These are phyloP conservation scores for Podospora fimiseda DNA, from an alignment of 495 filamentous ascomycete genomes.

Conservation along the genomic window DNA sequence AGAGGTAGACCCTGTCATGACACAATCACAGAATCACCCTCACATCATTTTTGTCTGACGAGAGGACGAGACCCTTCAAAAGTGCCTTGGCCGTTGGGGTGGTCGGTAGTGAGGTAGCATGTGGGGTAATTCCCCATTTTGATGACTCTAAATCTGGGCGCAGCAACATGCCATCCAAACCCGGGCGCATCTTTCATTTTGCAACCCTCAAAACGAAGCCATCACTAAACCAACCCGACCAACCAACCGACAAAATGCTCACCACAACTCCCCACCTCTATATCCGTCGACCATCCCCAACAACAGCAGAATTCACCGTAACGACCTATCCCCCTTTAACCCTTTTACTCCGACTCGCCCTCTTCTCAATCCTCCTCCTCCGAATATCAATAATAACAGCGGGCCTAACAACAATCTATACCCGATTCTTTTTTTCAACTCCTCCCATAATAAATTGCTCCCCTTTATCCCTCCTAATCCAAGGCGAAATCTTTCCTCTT, in stretches of 20 bases:
- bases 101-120: slow-evolving; percentile 5
- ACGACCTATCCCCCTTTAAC: slow-evolving; percentile 61
- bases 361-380: slow-evolving; percentile 43
- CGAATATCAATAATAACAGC: slow-evolving; percentile 32
- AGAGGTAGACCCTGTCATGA: neutral
- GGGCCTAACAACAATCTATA: slow-evolving; percentile 33
- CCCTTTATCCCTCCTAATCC: slow-evolving; percentile 2
- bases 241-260: slow-evolving; percentile 43
- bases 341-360: slow-evolving; percentile 49
- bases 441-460: slow-evolving; percentile 9
- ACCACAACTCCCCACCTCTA: slow-evolving; percentile 50
- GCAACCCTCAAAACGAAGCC: neutral
- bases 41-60: neutral
- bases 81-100: slow-evolving; percentile 5
- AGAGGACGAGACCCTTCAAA: neutral
- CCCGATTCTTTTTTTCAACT: slow-evolving; percentile 11
- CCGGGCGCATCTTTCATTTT: neutral
- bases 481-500: slow-evolving; percentile 17
- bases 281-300: slow-evolving; percentile 70
- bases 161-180: too few species aligned
- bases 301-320: slow-evolving; percentile 79
- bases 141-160: neutral
- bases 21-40: neutral
- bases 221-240: too few species aligned
- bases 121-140: neutral